Evolutionary conservation across 768 basidiomycete species (phyloP).

Genomic region (Serendipita sp.): DNA sequence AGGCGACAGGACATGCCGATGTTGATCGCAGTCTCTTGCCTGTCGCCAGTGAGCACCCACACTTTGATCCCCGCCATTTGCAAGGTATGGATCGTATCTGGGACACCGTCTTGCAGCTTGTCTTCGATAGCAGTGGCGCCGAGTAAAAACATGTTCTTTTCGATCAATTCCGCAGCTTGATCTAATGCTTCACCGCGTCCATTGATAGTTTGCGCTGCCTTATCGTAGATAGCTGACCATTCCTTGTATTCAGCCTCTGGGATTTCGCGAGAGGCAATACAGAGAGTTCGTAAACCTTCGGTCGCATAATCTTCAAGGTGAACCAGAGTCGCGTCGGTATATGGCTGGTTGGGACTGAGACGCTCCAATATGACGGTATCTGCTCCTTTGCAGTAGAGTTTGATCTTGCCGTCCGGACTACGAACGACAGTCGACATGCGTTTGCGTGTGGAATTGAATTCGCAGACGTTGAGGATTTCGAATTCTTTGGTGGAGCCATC

Average conservation of each 20-base stretch:
- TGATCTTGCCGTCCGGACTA: constrained; percentile 77
- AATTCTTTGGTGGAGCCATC: constrained; percentile 61
- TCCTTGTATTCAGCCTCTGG: constrained; percentile 78
- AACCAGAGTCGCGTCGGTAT: constrained; percentile 67
- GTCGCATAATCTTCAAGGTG: constrained; percentile 98
- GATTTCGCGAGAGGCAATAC: constrained; percentile 86
- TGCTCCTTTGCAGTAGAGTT: constrained; percentile 91
- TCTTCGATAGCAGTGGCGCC: constrained; percentile 99
- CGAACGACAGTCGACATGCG: constrained; percentile 94
- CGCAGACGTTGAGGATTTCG: constrained; percentile 90
- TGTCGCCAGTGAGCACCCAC: constrained; percentile 95
- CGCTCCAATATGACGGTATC: constrained; percentile 96
- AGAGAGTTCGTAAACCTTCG: constrained; percentile 92
- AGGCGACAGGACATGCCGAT: constrained; percentile 95
- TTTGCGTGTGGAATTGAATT: constrained; percentile 96
- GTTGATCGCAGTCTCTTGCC: constrained; percentile 98
- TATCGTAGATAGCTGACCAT: constrained; percentile 77
- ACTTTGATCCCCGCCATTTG: constrained; percentile 99
- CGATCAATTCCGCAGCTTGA: constrained; percentile 86
- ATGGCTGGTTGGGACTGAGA: constrained; percentile 61
- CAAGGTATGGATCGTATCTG: constrained; percentile 92
- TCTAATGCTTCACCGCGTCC: constrained; percentile 92
- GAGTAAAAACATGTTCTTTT: constrained; percentile 80
- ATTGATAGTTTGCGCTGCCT: constrained; percentile 89
- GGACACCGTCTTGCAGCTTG: constrained; percentile 95